Base-by-base conservation (phyloP, 2,329 filamentous ascomycete genomes). In the Blastomyces parvus region DNA sequence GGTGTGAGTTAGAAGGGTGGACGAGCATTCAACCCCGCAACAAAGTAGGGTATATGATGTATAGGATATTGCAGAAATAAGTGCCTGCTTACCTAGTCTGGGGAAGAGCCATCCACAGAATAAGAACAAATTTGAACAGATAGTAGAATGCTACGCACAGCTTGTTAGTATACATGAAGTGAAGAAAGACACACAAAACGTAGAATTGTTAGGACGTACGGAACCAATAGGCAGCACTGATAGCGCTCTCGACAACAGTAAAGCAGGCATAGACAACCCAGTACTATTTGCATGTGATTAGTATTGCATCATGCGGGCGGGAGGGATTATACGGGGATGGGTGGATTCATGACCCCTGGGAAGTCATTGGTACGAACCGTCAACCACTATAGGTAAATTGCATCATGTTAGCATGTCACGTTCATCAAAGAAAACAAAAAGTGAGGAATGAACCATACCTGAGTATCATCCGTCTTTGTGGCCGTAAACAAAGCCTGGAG, bases 41-140 rank as follows among this genome's bases (percentile, higher is more conserved):
- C 14, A 17, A 42, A 17, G 11, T 42, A 42, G 13, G 40, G 36
- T 38, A 9, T 19, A 42, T 42, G n/a, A 48, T 48, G n/a, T 22
- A 11, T 48, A 8, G 44, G 44, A 13, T 48, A 48, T 22, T 22
- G 19, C n/a, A 48, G 44, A n/a, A 46, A 36, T 63, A 62, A 64
- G 48, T n/a, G 2, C 4, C 9, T 53, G 81, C 88, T 76, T 88
- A 97, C 93, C 83, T 83, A 83, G 95, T 97, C 78, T 90, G 85
- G 77, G 94, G 94, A 73, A 99, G 91, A 71, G 93, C 87, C 81
- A 99, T 91, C 94, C 94, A 99, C 77, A 99, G 87, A 72, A 97
- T 84, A 77, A 97, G 89, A 75, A 95, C 82, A 76, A 99, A 97
- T 86, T 99, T 99, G 89, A 99, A 97, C 76, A 92, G 93, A 81